Base-by-base conservation (phyloP, 2,329 filamentous ascomycete species). In the Dothiorella sarmentorum region DNA sequence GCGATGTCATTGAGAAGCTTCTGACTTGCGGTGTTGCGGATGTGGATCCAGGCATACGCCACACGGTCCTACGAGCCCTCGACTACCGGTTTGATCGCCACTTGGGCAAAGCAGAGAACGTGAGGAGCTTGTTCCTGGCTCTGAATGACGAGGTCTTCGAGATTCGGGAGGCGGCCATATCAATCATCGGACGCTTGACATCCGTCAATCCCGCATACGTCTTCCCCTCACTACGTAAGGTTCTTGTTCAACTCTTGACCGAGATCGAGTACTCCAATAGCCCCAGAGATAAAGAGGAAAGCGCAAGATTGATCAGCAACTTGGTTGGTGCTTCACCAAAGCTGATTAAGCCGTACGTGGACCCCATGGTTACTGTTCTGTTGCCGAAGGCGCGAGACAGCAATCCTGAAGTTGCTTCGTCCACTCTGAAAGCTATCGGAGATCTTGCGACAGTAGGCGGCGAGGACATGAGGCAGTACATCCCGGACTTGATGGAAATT, bases 221-320 rank as follows among this genome's bases (percentile, higher is more conserved):
- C 64, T 96, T 99, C 67, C 94, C 95, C 1, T 95, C 94, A 0
- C 75, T 99, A 37, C 88, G 94, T 62, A 99, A 99, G 74, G 89
- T 95, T 5, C 84, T 99, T 24, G 92, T 99, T 60, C 95, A 99
- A 73, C 87, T 99, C 73, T 82, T 99, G 61, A 99, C 94, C 0
- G 93, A 97, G 68, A 87, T 99, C 20, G 92, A 96, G 66, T 97
- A 97, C 68, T 95, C 94, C 6, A 96, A 96, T 70, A 94, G 93
- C 53, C 84, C 93, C 7, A 85, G 91, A 45, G 96, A 93, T 74
- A 97, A 97, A 73, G 93, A 97, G 74, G 94, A 99, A 72, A 97
- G 92, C 66, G 92, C 94, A 9, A 92, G 91, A 69, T 80, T 99
- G 3, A 87, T 99, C 62, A 96, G 92, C 65, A 84, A 97, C 59